Evolutionary conservation across 1,139 yeast species (phyloP), one percentile per base, ranked within the genome.

Genomic region (Taphrina populina): DNA sequence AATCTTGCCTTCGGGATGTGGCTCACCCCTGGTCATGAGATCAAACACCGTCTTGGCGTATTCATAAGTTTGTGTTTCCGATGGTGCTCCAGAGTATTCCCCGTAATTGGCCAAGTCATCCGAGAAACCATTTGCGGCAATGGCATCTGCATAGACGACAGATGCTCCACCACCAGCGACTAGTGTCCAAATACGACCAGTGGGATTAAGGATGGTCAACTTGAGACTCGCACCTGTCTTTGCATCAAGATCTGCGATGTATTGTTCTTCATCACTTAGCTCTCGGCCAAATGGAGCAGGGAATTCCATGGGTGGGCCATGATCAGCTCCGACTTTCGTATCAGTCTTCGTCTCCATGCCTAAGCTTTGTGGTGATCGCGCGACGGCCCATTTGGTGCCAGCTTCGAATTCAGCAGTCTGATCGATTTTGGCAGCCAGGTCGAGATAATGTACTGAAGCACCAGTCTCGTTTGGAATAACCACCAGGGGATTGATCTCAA

Each of bases 241-340:
- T 62, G 77, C 71, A 61, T 73, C 77, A 34, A 73, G 71, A 64
- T 73, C 77, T 56, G 77, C 76, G 62, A 73, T 74, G 64, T 73
- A 73, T 26, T 75, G 74, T 66, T 73, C 77, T 63, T 74, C 77
- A 56, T 70, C 66, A 59, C 74, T 62, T 63, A 73, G 61, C 59
- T 73, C 77, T 46, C 77, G 73, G 43, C 77, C 77, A 59, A 73
- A 73, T 17, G 77, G 77, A 23, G 77, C 77, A 23, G 77, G 77
- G 71, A 74, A 73, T 51, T 67, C 74, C 76, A 73, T 73, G 58
- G 77, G 72, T 37, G 77, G 77, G 33, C 77, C 77, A 56, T 73
- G 73, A 60, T 73, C 77, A 44, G 70, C 64, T 59, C 62, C 67
- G 45, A 66, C 64, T 46, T 62, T 61, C 34, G 61, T 55, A 15